Evolutionary conservation across 345 rosid species (phyloP).

Genomic region (Lepidium sativum): DNA sequence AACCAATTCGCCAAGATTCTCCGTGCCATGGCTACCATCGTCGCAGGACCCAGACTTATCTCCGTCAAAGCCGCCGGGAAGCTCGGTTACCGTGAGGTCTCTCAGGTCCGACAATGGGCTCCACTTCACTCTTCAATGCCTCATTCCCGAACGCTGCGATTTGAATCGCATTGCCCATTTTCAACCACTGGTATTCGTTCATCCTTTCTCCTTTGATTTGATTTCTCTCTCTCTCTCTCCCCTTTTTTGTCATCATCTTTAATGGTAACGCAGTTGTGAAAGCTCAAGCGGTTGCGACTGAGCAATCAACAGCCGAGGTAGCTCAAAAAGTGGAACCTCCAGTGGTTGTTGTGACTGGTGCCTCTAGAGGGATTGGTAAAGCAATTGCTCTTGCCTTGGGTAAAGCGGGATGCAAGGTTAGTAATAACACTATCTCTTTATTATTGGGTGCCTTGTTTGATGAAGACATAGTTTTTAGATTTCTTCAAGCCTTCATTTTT

Average conservation of each 20-base stretch:
- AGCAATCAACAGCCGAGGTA: conserved; percentile 36
- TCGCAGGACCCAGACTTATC: conserved; percentile 44
- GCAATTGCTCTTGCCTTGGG: conserved; percentile 90
- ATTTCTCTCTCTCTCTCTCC: not conserved
- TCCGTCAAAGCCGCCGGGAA: conserved; percentile 39
- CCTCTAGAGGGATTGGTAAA: conserved; percentile 96
- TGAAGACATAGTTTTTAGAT: not conserved
- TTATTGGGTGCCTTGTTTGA: not conserved
- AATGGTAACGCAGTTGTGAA: conserved; percentile 34
- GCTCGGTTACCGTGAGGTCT: conserved; percentile 31
- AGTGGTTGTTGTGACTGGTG: conserved; percentile 86
- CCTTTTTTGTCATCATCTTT: not conserved
- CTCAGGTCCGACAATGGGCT: conserved; percentile 41
- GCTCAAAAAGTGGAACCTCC: conserved; percentile 60
- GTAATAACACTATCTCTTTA: not conserved
- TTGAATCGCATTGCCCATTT: conserved; percentile 35
- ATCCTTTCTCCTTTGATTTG: not conserved
- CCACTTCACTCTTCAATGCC: conserved; percentile 31
- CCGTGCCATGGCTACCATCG: conserved; percentile 45
- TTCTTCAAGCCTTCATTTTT: not conserved
- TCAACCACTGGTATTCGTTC: conserved; percentile 44
- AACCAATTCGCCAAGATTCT: conserved; percentile 19
- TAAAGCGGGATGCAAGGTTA: conserved; percentile 71
- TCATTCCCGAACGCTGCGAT: conserved; percentile 34
- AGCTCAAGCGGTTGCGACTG: conserved; percentile 65